phyloP scores from a whole-genome alignment of 139 green algal genomes.

The Chlamydomonas eustigma region DNA sequence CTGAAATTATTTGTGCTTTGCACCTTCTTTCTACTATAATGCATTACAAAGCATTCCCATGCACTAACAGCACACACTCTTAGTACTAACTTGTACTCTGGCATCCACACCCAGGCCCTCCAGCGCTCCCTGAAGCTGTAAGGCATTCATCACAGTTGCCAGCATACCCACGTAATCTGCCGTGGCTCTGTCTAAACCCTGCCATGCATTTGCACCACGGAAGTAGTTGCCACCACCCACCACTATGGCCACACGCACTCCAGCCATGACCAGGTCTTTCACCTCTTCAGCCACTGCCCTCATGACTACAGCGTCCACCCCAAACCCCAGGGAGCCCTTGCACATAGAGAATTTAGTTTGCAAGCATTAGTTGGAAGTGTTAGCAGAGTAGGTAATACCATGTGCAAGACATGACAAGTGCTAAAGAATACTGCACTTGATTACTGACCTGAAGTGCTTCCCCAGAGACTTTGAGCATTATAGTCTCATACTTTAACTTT shows the following conservation, averaged over 20 bases:
- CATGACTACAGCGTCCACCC: constrained; percentile 86
- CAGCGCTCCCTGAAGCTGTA: constrained; percentile 78
- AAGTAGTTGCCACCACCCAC: constrained; percentile 98
- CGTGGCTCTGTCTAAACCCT: constrained; percentile 82
- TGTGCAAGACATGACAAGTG: not conserved
- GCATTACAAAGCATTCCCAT: not conserved
- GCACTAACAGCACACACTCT: constrained; percentile 16
- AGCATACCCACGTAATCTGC: constrained; percentile 99
- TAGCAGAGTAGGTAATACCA: not conserved
- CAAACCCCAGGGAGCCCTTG: constrained; percentile 68
- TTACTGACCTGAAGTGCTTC: constrained; percentile 74
- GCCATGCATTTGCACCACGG: constrained; percentile 73
- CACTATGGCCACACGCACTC: constrained; percentile 84
- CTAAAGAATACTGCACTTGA: not conserved
- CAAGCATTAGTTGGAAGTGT: too few species aligned
- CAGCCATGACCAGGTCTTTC: constrained; percentile 41
- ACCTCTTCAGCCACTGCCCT: constrained; percentile 82
- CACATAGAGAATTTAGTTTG: too few species aligned
- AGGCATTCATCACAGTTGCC: constrained; percentile 96
- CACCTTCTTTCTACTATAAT: too few species aligned
- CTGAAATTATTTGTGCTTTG: too few species aligned
- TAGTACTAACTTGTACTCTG: constrained; percentile 60
- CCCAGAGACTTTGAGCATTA: constrained; percentile 76
- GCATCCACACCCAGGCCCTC: constrained; percentile 67
- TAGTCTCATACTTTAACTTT: constrained; percentile 29